Percentiles rank a stretch among this genome's conserved stretches.
These are phyloP conservation scores for Globisporangium alternatum DNA, from an alignment of 352 stramenopile species.

Conservation along the genomic window DNA sequence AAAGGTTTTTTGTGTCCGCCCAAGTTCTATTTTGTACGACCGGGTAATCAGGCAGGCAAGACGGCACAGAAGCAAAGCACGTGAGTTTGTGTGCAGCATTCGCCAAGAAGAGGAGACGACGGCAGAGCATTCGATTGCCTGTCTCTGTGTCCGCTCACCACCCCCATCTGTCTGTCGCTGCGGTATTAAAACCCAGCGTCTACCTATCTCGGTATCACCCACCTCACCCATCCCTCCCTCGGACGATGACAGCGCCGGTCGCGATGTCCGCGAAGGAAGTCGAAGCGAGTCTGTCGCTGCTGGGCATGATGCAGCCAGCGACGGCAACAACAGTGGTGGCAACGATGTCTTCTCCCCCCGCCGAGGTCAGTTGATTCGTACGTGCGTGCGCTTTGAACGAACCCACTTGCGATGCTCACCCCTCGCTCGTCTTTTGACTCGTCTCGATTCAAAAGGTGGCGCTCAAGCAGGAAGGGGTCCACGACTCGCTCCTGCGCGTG, in stretches of 20 bases:
- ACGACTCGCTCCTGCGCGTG: constrained; percentile 37
- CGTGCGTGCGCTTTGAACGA: background rate
- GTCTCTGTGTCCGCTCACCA: background rate
- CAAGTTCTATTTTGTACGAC: constrained; percentile 21
- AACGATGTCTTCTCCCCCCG: background rate
- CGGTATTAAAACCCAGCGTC: background rate
- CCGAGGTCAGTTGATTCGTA: constrained; percentile 13
- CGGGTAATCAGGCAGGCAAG: constrained; percentile 13
- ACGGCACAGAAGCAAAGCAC: background rate
- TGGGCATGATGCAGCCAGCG: constrained; percentile 55
- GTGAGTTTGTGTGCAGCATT: background rate
- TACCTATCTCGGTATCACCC: background rate
- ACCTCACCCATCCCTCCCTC: background rate
- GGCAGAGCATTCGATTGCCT: background rate
- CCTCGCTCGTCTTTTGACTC: constrained; percentile 1
- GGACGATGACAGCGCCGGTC: constrained; percentile 10
- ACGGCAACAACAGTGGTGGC: background rate
- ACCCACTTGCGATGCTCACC: constrained; percentile 1
- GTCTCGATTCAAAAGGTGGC: constrained; percentile 1
- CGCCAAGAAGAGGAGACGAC: constrained; percentile 4
- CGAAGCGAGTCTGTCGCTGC: constrained; percentile 56
- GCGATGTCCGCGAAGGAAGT: constrained; percentile 53
- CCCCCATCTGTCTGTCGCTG: background rate
- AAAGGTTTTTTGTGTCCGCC: constrained; percentile 22
- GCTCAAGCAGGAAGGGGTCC: constrained; percentile 21